These are phyloP conservation scores for Mycena polygramma DNA, from an alignment of 768 basidiomycete species.

Conservation along the genomic window DNA sequence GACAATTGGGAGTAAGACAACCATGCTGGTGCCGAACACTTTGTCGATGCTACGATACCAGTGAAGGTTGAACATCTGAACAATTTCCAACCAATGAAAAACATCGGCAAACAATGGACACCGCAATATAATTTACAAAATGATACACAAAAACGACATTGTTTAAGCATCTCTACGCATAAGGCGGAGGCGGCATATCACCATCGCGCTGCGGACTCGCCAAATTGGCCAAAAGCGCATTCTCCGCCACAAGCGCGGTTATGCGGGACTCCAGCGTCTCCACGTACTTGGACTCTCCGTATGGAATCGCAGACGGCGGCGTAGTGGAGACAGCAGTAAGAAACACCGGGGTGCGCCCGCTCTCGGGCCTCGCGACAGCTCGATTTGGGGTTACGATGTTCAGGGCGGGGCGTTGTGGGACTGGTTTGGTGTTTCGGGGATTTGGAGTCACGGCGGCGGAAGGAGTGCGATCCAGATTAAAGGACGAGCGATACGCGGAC, in stretches of 20 bases:
- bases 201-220: not conserved
- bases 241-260: slow-evolving; percentile 21
- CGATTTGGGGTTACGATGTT: not conserved
- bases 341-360: not conserved
- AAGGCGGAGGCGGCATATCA: slow-evolving; percentile 24
- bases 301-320: not conserved
- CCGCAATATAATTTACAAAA: not conserved
- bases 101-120: not conserved
- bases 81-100: not conserved
- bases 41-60: no score
- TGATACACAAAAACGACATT: not conserved
- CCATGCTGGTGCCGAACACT: no score
- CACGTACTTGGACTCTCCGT: slow-evolving; percentile 3
- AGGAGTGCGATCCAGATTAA: not conserved
- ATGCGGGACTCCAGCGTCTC: slow-evolving; percentile 20
- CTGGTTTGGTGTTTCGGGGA: not conserved
- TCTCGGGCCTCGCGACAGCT: not conserved
- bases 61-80: no score
- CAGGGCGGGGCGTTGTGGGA: not conserved
- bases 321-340: not conserved
- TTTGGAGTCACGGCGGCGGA: no score
- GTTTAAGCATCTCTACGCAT: not conserved
- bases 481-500: not conserved
- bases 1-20: no score
- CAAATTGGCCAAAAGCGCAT: slow-evolving; percentile 19